These are phyloP conservation scores for Middelhovenomyces tepae DNA, from an alignment of 805 yeast species.

Conservation along the genomic window DNA sequence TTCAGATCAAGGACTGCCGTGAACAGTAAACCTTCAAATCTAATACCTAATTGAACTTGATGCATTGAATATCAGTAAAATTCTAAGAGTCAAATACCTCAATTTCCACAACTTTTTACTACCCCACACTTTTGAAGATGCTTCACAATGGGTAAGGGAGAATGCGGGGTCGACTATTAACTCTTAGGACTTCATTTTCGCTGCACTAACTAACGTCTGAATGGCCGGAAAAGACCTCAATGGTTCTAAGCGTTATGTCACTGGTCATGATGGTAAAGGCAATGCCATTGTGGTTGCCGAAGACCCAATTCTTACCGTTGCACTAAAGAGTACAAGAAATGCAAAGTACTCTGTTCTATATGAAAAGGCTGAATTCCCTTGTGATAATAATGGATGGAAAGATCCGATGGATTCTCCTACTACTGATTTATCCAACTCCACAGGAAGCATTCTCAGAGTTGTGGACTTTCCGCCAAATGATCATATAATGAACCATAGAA, in stretches of 20 bases:
- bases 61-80: too few relatives aligned
- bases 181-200: too few relatives aligned
- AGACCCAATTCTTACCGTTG: neutral
- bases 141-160: too few relatives aligned
- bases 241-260: constrained; percentile 1
- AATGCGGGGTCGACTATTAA: too few relatives aligned
- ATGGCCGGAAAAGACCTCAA: too few relatives aligned
- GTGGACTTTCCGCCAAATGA: constrained; percentile 4
- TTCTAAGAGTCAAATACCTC: too few relatives aligned
- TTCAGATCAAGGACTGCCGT: too few relatives aligned
- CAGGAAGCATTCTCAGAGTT: constrained; percentile 2
- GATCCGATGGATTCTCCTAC: constrained; percentile 4
- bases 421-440: neutral
- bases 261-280: constrained; percentile 3
- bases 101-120: too few relatives aligned
- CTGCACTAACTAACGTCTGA: too few relatives aligned
- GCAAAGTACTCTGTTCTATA: constrained; percentile 1
- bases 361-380: constrained; percentile 5
- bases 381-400: constrained; percentile 1
- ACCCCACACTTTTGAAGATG: too few relatives aligned
- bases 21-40: too few relatives aligned
- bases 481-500: neutral
- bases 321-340: neutral
- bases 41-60: too few relatives aligned
- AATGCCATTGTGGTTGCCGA: constrained; percentile 2